Conservation (phyloP, 2,329 filamentous ascomycete genomes). For the Pseudopithomyces chartarum region DNA sequence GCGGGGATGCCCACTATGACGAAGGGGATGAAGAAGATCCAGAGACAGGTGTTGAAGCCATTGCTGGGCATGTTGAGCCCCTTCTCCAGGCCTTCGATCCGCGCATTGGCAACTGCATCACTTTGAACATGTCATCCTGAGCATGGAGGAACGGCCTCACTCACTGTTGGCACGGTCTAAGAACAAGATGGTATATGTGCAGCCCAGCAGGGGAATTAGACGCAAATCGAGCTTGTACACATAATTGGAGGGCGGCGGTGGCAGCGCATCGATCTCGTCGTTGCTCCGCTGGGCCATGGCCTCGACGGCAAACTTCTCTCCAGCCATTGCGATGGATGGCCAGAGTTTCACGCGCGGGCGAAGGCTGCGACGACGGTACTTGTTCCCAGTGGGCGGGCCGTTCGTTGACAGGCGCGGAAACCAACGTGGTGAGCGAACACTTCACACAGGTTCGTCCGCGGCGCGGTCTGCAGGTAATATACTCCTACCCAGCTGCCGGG, state of each 20-base stretch:
- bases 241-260: slow-evolving; percentile 47
- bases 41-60: slow-evolving; percentile 75
- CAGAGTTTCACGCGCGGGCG: not conserved
- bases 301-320: slow-evolving; percentile 24
- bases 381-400: not conserved
- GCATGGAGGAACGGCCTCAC: slow-evolving; percentile 3
- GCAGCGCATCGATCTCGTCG: slow-evolving; percentile 15
- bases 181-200: slow-evolving; percentile 75
- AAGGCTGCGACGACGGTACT: not conserved
- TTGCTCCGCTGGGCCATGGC: slow-evolving; percentile 18
- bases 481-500: not conserved
- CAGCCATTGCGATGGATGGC: not conserved
- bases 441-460: not conserved
- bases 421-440: not conserved
- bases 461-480: not conserved
- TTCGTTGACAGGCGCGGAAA: not conserved
- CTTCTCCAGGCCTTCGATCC: slow-evolving; percentile 58
- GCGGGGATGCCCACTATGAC: slow-evolving; percentile 76
- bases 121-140: slow-evolving; percentile 9
- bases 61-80: slow-evolving; percentile 66
- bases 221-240: slow-evolving; percentile 64
- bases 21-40: slow-evolving; percentile 87
- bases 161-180: slow-evolving; percentile 67
- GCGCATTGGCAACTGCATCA: slow-evolving; percentile 67
- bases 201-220: slow-evolving; percentile 67